These are phyloP conservation scores for Phaffomyces antillensis DNA, from an alignment of 805 yeast species.

Conservation along the genomic window DNA sequence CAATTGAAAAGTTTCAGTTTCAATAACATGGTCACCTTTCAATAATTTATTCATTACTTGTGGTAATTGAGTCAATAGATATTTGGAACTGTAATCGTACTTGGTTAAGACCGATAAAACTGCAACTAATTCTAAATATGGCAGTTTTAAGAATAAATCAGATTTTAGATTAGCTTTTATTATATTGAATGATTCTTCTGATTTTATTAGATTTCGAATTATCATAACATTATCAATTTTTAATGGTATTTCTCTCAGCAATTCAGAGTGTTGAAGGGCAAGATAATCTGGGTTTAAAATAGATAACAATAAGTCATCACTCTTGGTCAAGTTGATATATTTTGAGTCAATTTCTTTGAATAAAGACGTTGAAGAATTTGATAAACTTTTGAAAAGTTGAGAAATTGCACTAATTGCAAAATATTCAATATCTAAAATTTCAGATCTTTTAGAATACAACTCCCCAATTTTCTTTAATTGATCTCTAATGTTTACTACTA, in stretches of 20 bases:
- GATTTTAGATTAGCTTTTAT: constrained; percentile 9
- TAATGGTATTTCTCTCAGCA: constrained; percentile 8
- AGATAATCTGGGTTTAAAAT: constrained; percentile 15
- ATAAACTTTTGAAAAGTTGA: constrained; percentile 13
- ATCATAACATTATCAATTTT: constrained; percentile 9
- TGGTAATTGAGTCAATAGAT: constrained; percentile 14
- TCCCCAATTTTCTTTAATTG: constrained; percentile 9
- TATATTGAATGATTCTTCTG: constrained; percentile 3
- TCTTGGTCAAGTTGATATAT: constrained; percentile 6
- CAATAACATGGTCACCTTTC: constrained; percentile 13
- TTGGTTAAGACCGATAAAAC: constrained; percentile 7
- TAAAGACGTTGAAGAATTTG: constrained; percentile 7
- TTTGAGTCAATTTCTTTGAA: constrained; percentile 7
- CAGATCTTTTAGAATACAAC: constrained; percentile 8
- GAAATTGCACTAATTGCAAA: constrained; percentile 13
- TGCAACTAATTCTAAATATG: constrained; percentile 18
- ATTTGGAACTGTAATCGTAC: constrained; percentile 8
- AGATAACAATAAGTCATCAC: constrained; percentile 8
- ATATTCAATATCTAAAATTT: constrained; percentile 11
- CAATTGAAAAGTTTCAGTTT: constrained; percentile 14
- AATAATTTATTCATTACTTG: constrained; percentile 20
- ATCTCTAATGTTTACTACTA: constrained; percentile 7
- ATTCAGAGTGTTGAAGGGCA: constrained; percentile 5
- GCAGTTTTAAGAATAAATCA: constrained; percentile 8
- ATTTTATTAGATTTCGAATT: constrained; percentile 10